A percentile compares a stretch with the other conserved stretches of the same genome.
These are phyloP conservation scores for Cladosporium oxysporum DNA, from an alignment of 2,329 filamentous ascomycete genomes.

Conservation along the genomic window DNA sequence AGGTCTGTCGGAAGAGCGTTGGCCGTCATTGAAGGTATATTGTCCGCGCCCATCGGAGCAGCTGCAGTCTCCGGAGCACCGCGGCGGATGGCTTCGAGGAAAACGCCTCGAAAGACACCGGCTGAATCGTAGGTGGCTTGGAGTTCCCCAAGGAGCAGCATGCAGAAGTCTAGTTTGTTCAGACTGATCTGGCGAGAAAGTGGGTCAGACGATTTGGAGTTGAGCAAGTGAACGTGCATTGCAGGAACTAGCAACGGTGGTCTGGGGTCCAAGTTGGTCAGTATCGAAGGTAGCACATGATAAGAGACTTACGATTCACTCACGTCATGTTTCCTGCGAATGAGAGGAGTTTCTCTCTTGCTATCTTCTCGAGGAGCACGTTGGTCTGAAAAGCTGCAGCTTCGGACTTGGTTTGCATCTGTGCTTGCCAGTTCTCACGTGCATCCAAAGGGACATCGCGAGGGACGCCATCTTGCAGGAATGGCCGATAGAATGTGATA, in stretches of 20 bases:
- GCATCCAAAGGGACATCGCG: background rate
- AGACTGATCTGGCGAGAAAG: conserved; percentile 22
- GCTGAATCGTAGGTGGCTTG: conserved; percentile 10
- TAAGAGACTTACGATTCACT: background rate
- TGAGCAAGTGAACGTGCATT: conserved; percentile 22
- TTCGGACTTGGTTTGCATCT: conserved; percentile 18
- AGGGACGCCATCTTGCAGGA: conserved; percentile 1
- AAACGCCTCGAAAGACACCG: conserved; percentile 4
- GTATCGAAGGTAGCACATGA: background rate
- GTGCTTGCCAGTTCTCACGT: background rate
- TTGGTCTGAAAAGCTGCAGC: conserved; percentile 21
- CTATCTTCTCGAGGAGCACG: conserved; percentile 16
- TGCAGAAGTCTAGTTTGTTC: conserved; percentile 22
- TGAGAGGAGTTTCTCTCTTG: conserved; percentile 16
- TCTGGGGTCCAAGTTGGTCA: conserved; percentile 16
- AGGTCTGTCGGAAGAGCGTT: background rate
- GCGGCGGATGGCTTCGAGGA: conserved; percentile 3
- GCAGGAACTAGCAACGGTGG: conserved; percentile 22
- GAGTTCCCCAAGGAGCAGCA: conserved; percentile 19
- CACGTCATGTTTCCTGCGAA: conserved; percentile 5
- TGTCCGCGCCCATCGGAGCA: background rate
- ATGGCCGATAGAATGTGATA: conserved; percentile 15
- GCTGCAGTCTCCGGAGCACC: background rate
- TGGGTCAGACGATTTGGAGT: conserved; percentile 19
- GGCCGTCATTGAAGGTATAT: background rate